Percentiles rank a stretch among this genome's conserved stretches.
These are phyloP conservation scores for Lepidium campestre DNA, from an alignment of 441 rosid species.

Conservation along the genomic window DNA sequence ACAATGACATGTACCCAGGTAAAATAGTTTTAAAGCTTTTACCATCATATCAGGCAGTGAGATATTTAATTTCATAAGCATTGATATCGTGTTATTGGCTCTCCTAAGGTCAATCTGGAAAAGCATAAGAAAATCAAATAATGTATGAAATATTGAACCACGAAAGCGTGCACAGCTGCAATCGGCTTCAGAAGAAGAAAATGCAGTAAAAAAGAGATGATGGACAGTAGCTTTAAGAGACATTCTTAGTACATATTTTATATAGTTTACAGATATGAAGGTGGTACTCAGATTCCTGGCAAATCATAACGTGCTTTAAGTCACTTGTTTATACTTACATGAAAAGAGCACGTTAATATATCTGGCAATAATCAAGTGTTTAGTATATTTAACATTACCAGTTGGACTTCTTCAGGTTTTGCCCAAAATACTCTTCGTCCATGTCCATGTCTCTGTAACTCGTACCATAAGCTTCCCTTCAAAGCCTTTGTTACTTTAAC, in stretches of 20 bases:
- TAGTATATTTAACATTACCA: constrained; percentile 44
- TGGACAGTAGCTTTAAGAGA: not conserved
- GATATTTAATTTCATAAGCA: constrained; percentile 99
- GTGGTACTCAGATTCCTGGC: not conserved
- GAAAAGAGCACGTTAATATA: not conserved
- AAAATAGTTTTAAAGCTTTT: constrained; percentile 30
- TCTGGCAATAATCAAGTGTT: not conserved
- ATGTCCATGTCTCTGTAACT: constrained; percentile 82
- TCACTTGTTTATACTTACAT: not conserved
- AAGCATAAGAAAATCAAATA: constrained; percentile 2
- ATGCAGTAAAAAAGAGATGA: not conserved
- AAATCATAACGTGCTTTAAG: constrained; percentile 5
- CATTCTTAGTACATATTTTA: not conserved
- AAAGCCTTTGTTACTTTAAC: constrained; percentile 93
- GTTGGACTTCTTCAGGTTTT: constrained; percentile 77
- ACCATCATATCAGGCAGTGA: constrained; percentile 99
- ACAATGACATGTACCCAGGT: not conserved
- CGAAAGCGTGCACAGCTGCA: not conserved
- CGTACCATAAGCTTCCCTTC: constrained; percentile 99
- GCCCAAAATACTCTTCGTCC: constrained; percentile 66
- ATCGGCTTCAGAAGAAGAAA: not conserved
- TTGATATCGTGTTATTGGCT: constrained; percentile 95
- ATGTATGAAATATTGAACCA: not conserved
- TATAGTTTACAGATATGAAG: not conserved
- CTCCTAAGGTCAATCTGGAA: constrained; percentile 89